These are phyloP conservation scores for Pyrenopolyporus hunteri DNA, from an alignment of 495 filamentous ascomycete species.

Conservation along the genomic window DNA sequence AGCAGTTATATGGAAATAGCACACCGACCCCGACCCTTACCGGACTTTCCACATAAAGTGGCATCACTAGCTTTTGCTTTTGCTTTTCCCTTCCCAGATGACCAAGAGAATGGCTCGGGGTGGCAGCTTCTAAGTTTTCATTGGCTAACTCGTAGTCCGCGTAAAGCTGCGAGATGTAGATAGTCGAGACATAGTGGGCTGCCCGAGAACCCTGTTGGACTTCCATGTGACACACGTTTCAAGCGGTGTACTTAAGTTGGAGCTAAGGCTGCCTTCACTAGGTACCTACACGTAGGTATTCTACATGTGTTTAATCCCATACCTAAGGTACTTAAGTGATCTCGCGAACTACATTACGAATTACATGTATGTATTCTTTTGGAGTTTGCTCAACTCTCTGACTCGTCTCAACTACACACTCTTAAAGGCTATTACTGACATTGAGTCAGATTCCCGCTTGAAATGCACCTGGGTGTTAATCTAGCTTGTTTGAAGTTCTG, in stretches of 20 bases:
- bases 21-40: conserved; percentile 11
- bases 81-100: conserved; percentile 8
- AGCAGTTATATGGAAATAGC: background rate
- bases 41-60: background rate
- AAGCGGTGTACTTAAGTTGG: conserved; percentile 29
- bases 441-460: too few species aligned
- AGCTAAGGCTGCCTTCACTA: too few species aligned
- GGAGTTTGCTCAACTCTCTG: too few species aligned
- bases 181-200: conserved; percentile 3
- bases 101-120: background rate
- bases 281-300: too few species aligned
- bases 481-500: too few species aligned
- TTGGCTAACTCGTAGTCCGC: background rate
- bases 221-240: conserved; percentile 5
- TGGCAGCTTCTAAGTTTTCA: background rate
- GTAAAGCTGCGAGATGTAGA: conserved; percentile 3
- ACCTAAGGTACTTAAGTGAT: too few species aligned
- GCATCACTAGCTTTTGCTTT: conserved; percentile 3
- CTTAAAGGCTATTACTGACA: too few species aligned
- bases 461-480: too few species aligned
- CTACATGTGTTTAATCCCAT: too few species aligned
- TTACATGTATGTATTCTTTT: too few species aligned
- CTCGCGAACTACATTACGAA: too few species aligned
- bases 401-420: too few species aligned
- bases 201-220: conserved; percentile 30